These are phyloP conservation scores for Raphanus sativus DNA, from an alignment of 345 rosid species.

Conservation along the genomic window DNA sequence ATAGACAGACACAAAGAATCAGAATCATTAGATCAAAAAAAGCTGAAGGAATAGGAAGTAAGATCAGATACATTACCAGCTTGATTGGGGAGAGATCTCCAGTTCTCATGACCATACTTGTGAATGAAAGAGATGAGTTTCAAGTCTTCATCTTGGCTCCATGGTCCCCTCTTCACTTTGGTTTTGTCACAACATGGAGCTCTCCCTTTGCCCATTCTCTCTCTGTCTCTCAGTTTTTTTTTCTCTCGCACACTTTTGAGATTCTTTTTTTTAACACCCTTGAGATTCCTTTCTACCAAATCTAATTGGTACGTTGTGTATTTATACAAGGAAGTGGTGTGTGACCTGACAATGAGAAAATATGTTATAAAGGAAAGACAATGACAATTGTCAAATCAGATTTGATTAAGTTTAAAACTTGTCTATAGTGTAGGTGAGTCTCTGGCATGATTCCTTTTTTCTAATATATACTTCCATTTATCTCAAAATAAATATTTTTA, in stretches of 20 bases:
- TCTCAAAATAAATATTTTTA: not conserved
- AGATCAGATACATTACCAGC: constrained; percentile 45
- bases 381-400: constrained; percentile 31
- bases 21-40: constrained; percentile 7
- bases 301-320: constrained; percentile 29
- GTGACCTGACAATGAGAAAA: constrained; percentile 13
- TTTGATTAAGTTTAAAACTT: constrained; percentile 25
- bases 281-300: constrained; percentile 29
- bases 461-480: not conserved
- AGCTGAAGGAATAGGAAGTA: not conserved
- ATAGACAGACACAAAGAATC: not conserved
- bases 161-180: constrained; percentile 68
- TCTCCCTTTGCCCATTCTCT: constrained; percentile 42
- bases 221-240: constrained; percentile 6
- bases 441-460: constrained; percentile 19
- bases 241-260: not conserved
- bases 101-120: constrained; percentile 56
- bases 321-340: constrained; percentile 33
- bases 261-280: not conserved
- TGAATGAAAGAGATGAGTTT: constrained; percentile 49
- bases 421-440: constrained; percentile 20
- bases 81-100: constrained; percentile 67
- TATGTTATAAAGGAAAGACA: constrained; percentile 16
- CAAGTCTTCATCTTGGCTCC: constrained; percentile 65
- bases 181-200: constrained; percentile 63